A percentile compares a stretch with the other conserved stretches of the same genome.
phyloP scores from a whole-genome alignment of 495 filamentous ascomycete species.

The Lepraria neglecta region DNA sequence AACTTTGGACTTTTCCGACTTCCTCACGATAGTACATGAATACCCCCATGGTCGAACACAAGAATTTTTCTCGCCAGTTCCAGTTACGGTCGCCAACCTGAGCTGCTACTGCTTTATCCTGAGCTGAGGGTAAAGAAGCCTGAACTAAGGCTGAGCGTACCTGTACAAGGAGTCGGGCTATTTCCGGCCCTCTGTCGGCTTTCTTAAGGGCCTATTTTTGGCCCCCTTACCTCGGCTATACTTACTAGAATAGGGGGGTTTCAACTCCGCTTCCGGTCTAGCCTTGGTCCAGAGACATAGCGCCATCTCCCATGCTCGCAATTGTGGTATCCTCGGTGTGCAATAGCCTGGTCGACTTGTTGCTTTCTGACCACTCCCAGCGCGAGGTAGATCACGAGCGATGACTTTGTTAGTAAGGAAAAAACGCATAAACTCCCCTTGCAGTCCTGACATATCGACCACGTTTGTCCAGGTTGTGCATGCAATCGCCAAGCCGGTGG shows the following conservation, averaged over 20 bases:
- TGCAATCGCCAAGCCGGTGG: slow-evolving; percentile 14
- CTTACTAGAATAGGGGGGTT: too few relatives aligned
- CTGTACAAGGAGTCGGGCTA: too few relatives aligned
- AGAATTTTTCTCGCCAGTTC: slow-evolving; percentile 21
- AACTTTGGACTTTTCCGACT: too few relatives aligned
- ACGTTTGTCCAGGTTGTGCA: slow-evolving; percentile 4
- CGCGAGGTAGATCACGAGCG: not conserved
- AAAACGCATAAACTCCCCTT: not conserved
- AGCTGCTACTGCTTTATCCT: slow-evolving; percentile 20
- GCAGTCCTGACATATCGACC: not conserved
- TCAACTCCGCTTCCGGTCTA: too few relatives aligned
- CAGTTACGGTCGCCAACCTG: slow-evolving; percentile 22
- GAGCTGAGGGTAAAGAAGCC: slow-evolving; percentile 21
- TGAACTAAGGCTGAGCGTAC: slow-evolving; percentile 17
- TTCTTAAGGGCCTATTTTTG: too few relatives aligned
- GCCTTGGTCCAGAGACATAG: slow-evolving; percentile 3
- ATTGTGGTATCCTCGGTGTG: slow-evolving; percentile 1
- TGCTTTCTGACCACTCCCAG: slow-evolving; percentile 5
- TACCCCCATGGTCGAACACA: slow-evolving; percentile 18
- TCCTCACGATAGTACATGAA: too few relatives aligned
- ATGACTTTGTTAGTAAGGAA: slow-evolving; percentile 1
- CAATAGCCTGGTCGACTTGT: slow-evolving; percentile 5
- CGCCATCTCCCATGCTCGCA: slow-evolving; percentile 1
- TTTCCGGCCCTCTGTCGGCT: too few relatives aligned
- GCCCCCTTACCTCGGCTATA: too few relatives aligned